Base-by-base conservation (phyloP, 176 grass and related monocot genomes). In the Poa annua region DNA sequence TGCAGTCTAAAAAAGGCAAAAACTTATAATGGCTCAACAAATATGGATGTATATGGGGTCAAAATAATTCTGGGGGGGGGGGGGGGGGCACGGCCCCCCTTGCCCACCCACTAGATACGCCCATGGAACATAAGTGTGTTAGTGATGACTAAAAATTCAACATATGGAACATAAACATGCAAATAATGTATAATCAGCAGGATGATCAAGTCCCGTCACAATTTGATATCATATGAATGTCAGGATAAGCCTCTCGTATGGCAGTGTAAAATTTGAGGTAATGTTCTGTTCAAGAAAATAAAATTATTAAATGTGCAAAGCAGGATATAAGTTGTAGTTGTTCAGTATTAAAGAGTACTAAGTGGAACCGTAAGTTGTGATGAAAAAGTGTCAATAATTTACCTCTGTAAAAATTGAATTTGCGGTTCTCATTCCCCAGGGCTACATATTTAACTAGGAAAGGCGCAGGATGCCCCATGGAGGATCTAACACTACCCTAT, bases 401-500 rank as follows among this genome's bases (percentile, higher is more conserved):
- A 91, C 88, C 88, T 74, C 24, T 77, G 69, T 91, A 94, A 77
- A 84, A 85, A 71, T 56, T 62, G 48, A 77, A 73, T 22, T 39
- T 70, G 3, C 95, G 93, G 22, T 95, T 87, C 85, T 95, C 95
- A 65, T 98, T 98, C 32, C 92, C 95, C 35, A 98, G 81, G 33
- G 95, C 95, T 52, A 98, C 89, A 56, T 95, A 95, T 49, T 93
- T 92, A 55, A 98, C 84, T 12, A 76, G 88, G 77, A 98, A 98
- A 63, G 90, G 90, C 24, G 95, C 92, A 38, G 90, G 80, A 69
- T 98, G 95, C 44, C 95, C 92, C 95, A 98, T 91, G 57, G 81
- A 29, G 60, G 90, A 89, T 52, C 95, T 89, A 88, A 94, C 85
- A 61, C 81, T 88, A 16, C 92, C 95, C 95, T 90, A 98, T 79